Percentiles rank a stretch among this genome's conserved stretches.
Conservation (phyloP, 306 rosid genomes). For the Gastrolobium villosum region DNA sequence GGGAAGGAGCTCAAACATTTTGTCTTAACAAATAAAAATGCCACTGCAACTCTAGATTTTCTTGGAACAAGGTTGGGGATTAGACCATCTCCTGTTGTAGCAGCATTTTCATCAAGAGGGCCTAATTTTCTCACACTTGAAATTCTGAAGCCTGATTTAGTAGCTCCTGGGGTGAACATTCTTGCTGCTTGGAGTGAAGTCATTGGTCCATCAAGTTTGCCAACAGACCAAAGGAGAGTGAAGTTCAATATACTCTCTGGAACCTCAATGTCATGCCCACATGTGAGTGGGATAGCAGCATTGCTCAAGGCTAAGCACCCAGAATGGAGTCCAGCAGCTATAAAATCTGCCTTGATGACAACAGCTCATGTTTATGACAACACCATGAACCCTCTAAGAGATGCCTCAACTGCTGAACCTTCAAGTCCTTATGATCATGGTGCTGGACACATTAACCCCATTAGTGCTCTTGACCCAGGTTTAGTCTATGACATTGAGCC, state of each 20-base stretch:
- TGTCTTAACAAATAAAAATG: slow-evolving; percentile 53
- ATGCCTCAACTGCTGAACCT: slow-evolving; percentile 57
- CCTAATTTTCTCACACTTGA: slow-evolving; percentile 78
- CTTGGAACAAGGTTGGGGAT: slow-evolving; percentile 80
- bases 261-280: slow-evolving; percentile 97
- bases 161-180: slow-evolving; percentile 92
- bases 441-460: slow-evolving; percentile 87
- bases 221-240: slow-evolving; percentile 66
- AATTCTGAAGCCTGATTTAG: slow-evolving; percentile 83
- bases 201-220: slow-evolving; percentile 75
- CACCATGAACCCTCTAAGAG: slow-evolving; percentile 63
- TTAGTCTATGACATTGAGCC: slow-evolving; percentile 80
- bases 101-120: slow-evolving; percentile 93
- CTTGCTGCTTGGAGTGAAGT: slow-evolving; percentile 89
- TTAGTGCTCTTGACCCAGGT: slow-evolving; percentile 85
- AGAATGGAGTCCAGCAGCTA: slow-evolving; percentile 88
- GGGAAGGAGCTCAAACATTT: slow-evolving; percentile 72
- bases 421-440: slow-evolving; percentile 81
- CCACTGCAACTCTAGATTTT: slow-evolving; percentile 68
- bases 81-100: slow-evolving; percentile 85
- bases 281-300: slow-evolving; percentile 91
- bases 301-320: slow-evolving; percentile 75
- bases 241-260: slow-evolving; percentile 87
- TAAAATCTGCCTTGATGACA: slow-evolving; percentile 88
- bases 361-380: slow-evolving; percentile 88